A percentile compares a stretch with the other conserved stretches of the same genome.
Evolutionary conservation across 2,329 filamentous ascomycete genomes (phyloP).

Genomic region (Thermoascus crustaceus): DNA sequence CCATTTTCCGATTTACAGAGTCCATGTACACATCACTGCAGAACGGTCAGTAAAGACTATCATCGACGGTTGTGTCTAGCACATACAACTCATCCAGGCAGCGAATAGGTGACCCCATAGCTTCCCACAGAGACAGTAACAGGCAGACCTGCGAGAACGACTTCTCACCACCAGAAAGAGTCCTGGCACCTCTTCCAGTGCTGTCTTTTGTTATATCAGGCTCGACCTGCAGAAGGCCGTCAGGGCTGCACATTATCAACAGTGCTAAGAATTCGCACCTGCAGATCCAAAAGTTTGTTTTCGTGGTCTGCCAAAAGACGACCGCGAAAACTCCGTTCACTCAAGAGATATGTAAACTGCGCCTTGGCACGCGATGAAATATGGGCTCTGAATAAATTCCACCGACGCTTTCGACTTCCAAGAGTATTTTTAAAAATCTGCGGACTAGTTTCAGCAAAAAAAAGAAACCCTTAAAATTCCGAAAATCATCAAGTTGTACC

Average conservation of each 20-base stretch:
- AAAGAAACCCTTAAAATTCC: conserved; percentile 12
- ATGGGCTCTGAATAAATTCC: conserved; percentile 70
- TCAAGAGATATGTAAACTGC: conserved; percentile 81
- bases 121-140: conserved; percentile 88
- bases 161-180: conserved; percentile 91
- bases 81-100: conserved; percentile 85
- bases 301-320: conserved; percentile 70
- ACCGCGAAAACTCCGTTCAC: conserved; percentile 82
- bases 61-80: neutral
- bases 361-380: conserved; percentile 81
- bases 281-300: conserved; percentile 64
- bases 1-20: conserved; percentile 85
- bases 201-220: conserved; percentile 61
- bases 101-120: conserved; percentile 90
- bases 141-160: conserved; percentile 96
- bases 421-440: conserved; percentile 54
- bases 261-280: too few species aligned
- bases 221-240: conserved; percentile 42
- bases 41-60: conserved; percentile 11
- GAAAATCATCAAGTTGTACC: conserved; percentile 22
- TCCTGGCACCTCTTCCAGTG: conserved; percentile 76
- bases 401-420: conserved; percentile 61
- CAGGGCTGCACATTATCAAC: conserved; percentile 6
- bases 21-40: conserved; percentile 92
- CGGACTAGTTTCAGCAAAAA: neutral